Conservation (phyloP, 2,329 filamentous ascomycete species). For the Alternaria arbusti region DNA sequence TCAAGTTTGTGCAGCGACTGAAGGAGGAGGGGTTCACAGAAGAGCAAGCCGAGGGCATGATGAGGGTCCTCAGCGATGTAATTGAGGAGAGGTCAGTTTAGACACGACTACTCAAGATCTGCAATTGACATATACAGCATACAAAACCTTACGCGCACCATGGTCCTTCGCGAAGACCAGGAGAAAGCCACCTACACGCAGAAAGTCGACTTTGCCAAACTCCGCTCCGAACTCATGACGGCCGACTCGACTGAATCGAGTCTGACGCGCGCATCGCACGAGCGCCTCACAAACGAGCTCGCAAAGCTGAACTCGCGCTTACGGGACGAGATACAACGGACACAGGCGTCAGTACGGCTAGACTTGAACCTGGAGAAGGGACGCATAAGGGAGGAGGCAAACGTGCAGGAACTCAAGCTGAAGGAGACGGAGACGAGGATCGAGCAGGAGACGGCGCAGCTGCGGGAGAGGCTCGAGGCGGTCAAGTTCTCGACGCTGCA, state of each 20-base stretch:
- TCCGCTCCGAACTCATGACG: constrained; percentile 90
- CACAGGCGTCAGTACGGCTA: constrained; percentile 88
- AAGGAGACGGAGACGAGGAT: constrained; percentile 99
- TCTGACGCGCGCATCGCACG: constrained; percentile 86
- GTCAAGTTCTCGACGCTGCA: constrained; percentile 98
- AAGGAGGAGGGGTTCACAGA: constrained; percentile 94
- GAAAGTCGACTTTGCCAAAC: constrained; percentile 97
- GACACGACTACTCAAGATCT: neutral
- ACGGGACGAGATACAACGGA: constrained; percentile 91
- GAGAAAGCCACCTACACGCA: constrained; percentile 79
- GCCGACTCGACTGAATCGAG: constrained; percentile 90
- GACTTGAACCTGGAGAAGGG: constrained; percentile 98
- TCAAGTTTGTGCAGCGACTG: constrained; percentile 93
- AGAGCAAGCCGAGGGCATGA: constrained; percentile 95
- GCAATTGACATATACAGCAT: constrained; percentile 65
- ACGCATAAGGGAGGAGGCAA: constrained; percentile 92
- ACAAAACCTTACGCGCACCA: constrained; percentile 94
- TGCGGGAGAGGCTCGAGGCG: constrained; percentile 90
- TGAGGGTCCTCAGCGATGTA: constrained; percentile 94
- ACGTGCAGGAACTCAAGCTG: constrained; percentile 95
- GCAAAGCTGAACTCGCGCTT: constrained; percentile 89
- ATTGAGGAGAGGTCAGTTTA: constrained; percentile 81
- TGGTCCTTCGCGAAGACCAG: constrained; percentile 95
- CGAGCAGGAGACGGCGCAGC: constrained; percentile 87
- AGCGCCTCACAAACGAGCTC: constrained; percentile 91